These are phyloP conservation scores for Geum urbanum DNA, from an alignment of 306 rosid species.

Conservation along the genomic window DNA sequence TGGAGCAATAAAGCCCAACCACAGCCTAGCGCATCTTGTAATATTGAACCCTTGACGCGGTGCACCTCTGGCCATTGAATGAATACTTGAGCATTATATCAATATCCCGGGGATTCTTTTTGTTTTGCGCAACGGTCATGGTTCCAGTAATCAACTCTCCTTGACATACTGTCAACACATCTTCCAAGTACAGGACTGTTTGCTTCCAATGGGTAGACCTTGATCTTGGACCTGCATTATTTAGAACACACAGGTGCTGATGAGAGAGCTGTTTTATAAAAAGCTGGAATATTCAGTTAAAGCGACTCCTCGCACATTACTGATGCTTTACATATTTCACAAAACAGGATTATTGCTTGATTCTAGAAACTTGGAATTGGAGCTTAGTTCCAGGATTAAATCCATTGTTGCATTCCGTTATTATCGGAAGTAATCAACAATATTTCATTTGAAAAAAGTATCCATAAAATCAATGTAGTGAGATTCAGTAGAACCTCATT, in stretches of 20 bases:
- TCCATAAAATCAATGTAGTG: not conserved
- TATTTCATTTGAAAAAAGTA: not conserved
- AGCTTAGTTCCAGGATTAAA: too few relatives aligned
- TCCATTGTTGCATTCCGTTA: not conserved
- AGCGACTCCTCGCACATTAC: not conserved
- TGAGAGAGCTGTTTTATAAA: not conserved
- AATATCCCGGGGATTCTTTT: conserved; percentile 80
- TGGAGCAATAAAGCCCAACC: not conserved
- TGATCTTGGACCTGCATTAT: conserved; percentile 76
- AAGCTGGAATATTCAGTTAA: not conserved
- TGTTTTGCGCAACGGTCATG: conserved; percentile 78
- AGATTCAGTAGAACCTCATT: not conserved
- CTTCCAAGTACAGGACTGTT: conserved; percentile 90
- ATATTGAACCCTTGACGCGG: conserved; percentile 57
- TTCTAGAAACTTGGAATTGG: not conserved
- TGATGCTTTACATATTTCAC: not conserved
- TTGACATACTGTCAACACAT: conserved; percentile 77
- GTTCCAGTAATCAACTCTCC: conserved; percentile 77
- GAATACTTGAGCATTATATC: conserved; percentile 83
- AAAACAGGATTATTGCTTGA: not conserved
- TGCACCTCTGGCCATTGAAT: conserved; percentile 59
- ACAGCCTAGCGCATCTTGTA: conserved; percentile 76
- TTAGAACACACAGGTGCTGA: not conserved
- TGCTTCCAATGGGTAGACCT: conserved; percentile 95
- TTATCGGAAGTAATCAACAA: not conserved